Conservation (phyloP, 1,284 basidiomycete genomes). For the Leccinum griseonigrum region DNA sequence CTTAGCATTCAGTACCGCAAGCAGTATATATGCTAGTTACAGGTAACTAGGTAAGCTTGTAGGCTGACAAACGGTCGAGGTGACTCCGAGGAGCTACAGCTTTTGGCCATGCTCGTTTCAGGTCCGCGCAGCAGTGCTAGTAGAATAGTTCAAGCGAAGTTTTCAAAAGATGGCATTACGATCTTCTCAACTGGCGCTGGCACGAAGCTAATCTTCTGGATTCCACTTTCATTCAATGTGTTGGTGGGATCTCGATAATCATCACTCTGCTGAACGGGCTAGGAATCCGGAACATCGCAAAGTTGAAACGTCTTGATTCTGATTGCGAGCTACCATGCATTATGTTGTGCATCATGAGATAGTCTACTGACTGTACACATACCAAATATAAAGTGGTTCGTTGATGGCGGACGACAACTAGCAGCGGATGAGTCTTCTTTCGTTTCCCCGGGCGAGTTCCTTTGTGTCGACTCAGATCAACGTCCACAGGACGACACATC, state of each 20-base stretch:
- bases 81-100: no score
- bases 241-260: background rate
- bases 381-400: background rate
- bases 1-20: no score
- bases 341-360: background rate
- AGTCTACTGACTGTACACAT: no score
- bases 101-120: background rate
- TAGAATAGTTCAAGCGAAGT: background rate
- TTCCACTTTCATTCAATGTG: background rate
- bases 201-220: background rate
- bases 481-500: background rate
- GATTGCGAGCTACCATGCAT: no score
- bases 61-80: background rate
- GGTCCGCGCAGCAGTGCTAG: background rate
- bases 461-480: background rate
- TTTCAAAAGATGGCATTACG: background rate
- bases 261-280: background rate
- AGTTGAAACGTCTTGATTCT: no score
- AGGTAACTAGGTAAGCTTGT: no score
- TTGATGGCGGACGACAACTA: background rate
- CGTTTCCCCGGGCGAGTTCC: background rate
- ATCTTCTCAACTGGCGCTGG: background rate
- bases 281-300: no score
- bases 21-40: no score
- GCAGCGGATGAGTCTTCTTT: background rate